Evolutionary conservation across 2,329 filamentous ascomycete species (phyloP).

Genomic region (Fusarium napiforme): DNA sequence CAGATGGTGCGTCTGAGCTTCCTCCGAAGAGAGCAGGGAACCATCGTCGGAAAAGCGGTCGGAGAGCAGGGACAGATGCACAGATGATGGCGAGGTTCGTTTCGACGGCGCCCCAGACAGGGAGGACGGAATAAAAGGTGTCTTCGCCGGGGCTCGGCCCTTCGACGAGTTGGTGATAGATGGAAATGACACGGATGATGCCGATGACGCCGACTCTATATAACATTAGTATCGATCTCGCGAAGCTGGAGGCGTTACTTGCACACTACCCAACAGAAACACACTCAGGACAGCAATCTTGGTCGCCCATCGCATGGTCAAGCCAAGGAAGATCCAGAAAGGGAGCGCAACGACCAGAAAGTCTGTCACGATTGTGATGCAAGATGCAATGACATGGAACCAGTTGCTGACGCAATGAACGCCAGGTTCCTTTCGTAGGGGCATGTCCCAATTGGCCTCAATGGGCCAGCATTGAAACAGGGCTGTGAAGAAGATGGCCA

Average conservation of each 20-base stretch:
- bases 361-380: conserved; percentile 55
- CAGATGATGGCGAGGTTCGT: conserved; percentile 52
- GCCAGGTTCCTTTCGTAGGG: conserved; percentile 31
- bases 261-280: conserved; percentile 53
- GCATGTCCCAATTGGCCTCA: conserved; percentile 47
- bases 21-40: conserved; percentile 46
- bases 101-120: conserved; percentile 51
- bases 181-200: conserved; percentile 48
- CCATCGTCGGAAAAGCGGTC: conserved; percentile 49
- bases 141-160: conserved; percentile 36
- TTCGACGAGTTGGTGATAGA: conserved; percentile 41
- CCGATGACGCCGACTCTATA: conserved; percentile 49
- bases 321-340: conserved; percentile 53
- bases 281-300: conserved; percentile 54
- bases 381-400: conserved; percentile 50
- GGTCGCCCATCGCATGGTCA: conserved; percentile 52
- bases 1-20: conserved; percentile 25
- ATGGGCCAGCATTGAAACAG: conserved; percentile 55
- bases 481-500: conserved; percentile 52
- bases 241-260: conserved; percentile 20
- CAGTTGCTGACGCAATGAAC: conserved; percentile 49
- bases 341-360: conserved; percentile 53
- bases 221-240: neutral
- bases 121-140: conserved; percentile 44
- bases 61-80: conserved; percentile 50